These are phyloP conservation scores for Mycena vulgaris DNA, from an alignment of 768 basidiomycete genomes.

Conservation along the genomic window DNA sequence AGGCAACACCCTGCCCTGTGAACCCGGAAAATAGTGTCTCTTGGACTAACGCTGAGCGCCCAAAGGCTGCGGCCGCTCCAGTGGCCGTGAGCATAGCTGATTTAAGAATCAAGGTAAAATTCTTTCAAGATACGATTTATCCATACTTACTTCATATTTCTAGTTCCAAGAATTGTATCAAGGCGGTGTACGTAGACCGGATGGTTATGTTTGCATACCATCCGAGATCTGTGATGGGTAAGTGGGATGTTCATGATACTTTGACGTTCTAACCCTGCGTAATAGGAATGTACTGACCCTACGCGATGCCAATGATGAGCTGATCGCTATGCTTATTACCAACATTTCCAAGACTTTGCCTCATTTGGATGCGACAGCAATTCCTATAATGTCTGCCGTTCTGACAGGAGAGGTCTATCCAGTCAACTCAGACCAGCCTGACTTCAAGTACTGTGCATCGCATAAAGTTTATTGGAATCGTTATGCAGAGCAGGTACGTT, in stretches of 20 bases:
- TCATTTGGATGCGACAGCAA: too few species aligned
- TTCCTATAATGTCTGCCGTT: too few species aligned
- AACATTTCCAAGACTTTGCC: neutral
- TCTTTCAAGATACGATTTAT: neutral
- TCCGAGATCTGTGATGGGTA: conserved; percentile 10
- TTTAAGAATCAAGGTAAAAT: neutral
- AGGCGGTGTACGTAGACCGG: too few species aligned
- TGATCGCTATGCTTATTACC: neutral
- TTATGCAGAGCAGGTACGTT: too few species aligned
- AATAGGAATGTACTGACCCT: conserved; percentile 9
- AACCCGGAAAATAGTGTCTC: neutral
- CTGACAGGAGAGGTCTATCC: neutral
- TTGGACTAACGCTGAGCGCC: neutral
- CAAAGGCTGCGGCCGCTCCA: neutral
- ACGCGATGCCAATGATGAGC: neutral
- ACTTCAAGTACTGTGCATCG: too few species aligned
- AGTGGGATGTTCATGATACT: neutral
- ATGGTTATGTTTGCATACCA: neutral
- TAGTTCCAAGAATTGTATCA: neutral
- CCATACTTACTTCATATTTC: neutral
- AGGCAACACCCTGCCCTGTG: neutral
- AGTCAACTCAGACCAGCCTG: neutral
- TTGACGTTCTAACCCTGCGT: neutral
- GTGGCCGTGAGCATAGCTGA: neutral
- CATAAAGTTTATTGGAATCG: too few species aligned